Percentiles rank a stretch among this genome's conserved stretches.
phyloP scores from a whole-genome alignment of 257 asterid species.

The Henckelia pumila region DNA sequence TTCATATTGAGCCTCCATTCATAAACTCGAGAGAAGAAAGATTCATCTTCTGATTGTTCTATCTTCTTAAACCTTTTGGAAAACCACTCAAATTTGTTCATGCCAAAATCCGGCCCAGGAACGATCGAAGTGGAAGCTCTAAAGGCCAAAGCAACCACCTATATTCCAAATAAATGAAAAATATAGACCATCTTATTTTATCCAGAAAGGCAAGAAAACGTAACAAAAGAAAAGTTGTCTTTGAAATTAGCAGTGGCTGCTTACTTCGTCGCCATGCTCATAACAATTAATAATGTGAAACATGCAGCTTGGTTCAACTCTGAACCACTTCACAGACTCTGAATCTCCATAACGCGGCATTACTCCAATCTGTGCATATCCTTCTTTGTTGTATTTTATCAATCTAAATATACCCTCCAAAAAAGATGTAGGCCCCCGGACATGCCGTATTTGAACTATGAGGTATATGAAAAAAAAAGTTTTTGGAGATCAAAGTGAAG shows the following conservation, averaged over 20 bases:
- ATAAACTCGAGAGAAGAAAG: constrained; percentile 39
- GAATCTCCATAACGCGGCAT: constrained; percentile 84
- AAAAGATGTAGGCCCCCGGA: too few relatives aligned
- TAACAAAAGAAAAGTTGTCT: not conserved
- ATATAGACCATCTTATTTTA: too few relatives aligned
- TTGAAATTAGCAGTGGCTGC: not conserved
- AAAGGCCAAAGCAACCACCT: constrained; percentile 61
- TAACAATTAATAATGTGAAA: constrained; percentile 72
- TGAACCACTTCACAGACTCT: constrained; percentile 62
- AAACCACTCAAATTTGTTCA: constrained; percentile 53
- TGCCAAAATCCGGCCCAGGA: constrained; percentile 66
- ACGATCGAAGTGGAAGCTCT: constrained; percentile 50
- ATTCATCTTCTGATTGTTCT: constrained; percentile 23
- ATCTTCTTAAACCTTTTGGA: constrained; percentile 41
- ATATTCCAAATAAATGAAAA: not conserved
- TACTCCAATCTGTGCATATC: constrained; percentile 64
- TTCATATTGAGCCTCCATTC: constrained; percentile 67
- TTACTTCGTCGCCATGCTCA: constrained; percentile 61
- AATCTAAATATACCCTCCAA: constrained; percentile 24
- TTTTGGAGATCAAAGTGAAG: too few relatives aligned
- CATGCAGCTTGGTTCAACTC: constrained; percentile 51
- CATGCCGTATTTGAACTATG: too few relatives aligned
- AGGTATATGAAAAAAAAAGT: too few relatives aligned
- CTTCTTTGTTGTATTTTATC: constrained; percentile 42
- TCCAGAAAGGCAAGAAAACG: too few relatives aligned